These are phyloP conservation scores for Musa balbisiana DNA, from an alignment of 202 grass and related monocot species.

Conservation along the genomic window DNA sequence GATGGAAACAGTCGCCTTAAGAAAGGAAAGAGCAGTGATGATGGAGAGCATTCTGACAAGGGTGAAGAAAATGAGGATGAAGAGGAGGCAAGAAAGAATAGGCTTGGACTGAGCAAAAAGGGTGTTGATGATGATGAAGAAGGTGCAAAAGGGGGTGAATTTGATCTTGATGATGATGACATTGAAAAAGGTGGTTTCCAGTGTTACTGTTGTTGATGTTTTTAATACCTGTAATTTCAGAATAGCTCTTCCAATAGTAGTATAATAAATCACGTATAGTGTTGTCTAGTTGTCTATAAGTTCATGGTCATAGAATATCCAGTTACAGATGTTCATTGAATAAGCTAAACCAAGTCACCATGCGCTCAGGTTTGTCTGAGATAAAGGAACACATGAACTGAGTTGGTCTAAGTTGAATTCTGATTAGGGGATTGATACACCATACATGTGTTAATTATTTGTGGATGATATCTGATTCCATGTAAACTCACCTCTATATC, in stretches of 20 bases:
- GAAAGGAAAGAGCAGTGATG: slow-evolving; percentile 67
- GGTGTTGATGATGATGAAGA: slow-evolving; percentile 79
- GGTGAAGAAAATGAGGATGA: slow-evolving; percentile 79
- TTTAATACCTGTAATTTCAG: neutral
- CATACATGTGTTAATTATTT: too few species aligned
- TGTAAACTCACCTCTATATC: too few species aligned
- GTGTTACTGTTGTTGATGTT: neutral
- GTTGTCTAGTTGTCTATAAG: too few species aligned
- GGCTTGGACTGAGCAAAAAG: slow-evolving; percentile 48
- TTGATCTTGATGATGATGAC: slow-evolving; percentile 94
- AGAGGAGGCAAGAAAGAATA: slow-evolving; percentile 58
- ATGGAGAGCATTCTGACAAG: slow-evolving; percentile 63
- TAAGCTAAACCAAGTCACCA: neutral
- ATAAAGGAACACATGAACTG: neutral
- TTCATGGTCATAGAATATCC: too few species aligned
- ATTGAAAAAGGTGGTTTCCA: slow-evolving; percentile 74
- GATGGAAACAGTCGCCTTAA: slow-evolving; percentile 39
- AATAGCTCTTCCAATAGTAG: too few species aligned
- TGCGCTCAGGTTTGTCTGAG: neutral
- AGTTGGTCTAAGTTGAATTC: neutral
- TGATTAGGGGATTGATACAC: neutral
- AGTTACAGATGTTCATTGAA: neutral
- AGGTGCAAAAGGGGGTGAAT: slow-evolving; percentile 63
- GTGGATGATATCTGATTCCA: too few species aligned
- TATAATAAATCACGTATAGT: too few species aligned